phyloP scores from a whole-genome alignment of 2,329 filamentous ascomycete genomes.

The Aspergillus sergii region DNA sequence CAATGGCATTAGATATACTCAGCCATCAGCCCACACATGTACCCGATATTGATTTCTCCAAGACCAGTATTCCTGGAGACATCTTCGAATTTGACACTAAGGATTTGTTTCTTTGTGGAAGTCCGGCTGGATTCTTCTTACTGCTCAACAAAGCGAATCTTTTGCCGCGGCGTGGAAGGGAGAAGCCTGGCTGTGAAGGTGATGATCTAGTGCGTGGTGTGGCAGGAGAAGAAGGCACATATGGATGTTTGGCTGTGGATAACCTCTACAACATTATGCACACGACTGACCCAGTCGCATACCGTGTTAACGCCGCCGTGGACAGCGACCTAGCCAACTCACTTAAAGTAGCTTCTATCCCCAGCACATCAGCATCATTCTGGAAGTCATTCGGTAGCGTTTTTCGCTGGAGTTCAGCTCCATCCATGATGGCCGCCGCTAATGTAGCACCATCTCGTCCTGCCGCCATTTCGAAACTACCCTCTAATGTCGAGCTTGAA shows the following conservation, averaged over 20 bases:
- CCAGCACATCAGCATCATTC: constrained; percentile 68
- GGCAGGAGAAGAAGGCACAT: constrained; percentile 75
- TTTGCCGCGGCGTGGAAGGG: constrained; percentile 72
- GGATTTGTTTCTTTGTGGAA: constrained; percentile 86
- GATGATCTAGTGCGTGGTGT: constrained; percentile 64
- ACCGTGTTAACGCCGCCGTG: constrained; percentile 86
- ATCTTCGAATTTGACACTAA: constrained; percentile 91
- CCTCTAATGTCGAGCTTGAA: constrained; percentile 83
- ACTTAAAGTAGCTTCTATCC: constrained; percentile 77
- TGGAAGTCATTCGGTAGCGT: constrained; percentile 66
- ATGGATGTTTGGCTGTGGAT: constrained; percentile 90
- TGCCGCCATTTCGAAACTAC: constrained; percentile 60
- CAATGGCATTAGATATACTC: constrained; percentile 90
- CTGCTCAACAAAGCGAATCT: constrained; percentile 75
- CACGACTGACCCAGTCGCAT: constrained; percentile 79
- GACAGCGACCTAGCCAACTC: constrained; percentile 77
- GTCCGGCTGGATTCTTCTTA: constrained; percentile 89
- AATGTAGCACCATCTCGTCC: constrained; percentile 61
- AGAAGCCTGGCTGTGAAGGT: constrained; percentile 73
- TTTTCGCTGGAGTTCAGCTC: constrained; percentile 57
- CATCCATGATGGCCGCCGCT: constrained; percentile 62
- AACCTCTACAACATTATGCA: constrained; percentile 95
- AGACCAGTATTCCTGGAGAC: constrained; percentile 47
- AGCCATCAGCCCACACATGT: constrained; percentile 81
- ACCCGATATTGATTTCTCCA: constrained; percentile 50